These are phyloP conservation scores for Amanita phalloides DNA, from an alignment of 768 basidiomycete genomes.

Conservation along the genomic window DNA sequence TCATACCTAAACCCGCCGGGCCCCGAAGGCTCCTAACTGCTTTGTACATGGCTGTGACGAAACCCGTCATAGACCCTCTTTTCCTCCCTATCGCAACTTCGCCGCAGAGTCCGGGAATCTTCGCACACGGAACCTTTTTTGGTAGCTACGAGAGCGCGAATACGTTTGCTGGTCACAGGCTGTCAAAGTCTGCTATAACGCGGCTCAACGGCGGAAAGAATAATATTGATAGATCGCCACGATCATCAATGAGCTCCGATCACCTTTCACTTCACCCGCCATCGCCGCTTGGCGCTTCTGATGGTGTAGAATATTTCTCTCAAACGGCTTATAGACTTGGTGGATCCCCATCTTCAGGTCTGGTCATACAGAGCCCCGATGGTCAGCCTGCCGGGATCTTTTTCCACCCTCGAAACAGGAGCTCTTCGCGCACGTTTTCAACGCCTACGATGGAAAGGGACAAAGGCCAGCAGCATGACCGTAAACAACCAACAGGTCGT, in stretches of 20 bases:
- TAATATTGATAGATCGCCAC: constrained; percentile 53
- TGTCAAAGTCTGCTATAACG: neutral
- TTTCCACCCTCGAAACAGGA: constrained; percentile 69
- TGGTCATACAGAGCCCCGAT: constrained; percentile 87
- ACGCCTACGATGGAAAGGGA: constrained; percentile 37
- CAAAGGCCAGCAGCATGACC: constrained; percentile 23
- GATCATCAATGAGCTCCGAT: constrained; percentile 36
- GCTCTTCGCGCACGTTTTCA: constrained; percentile 19
- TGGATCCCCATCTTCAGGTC: constrained; percentile 69
- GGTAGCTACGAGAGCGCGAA: constrained; percentile 17
- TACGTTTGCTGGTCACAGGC: neutral
- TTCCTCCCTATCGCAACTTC: constrained; percentile 94
- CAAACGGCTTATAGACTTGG: constrained; percentile 61
- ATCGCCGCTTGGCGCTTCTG: constrained; percentile 62
- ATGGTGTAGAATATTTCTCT: constrained; percentile 72
- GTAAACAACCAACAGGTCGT: neutral
- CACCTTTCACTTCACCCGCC: constrained; percentile 36
- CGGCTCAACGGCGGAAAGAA: constrained; percentile 23
- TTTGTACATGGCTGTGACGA: constrained; percentile 80
- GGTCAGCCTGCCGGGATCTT: constrained; percentile 93
- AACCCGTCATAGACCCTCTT: constrained; percentile 82
- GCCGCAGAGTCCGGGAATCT: constrained; percentile 65
- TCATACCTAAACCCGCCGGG: constrained; percentile 95
- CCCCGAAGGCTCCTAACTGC: constrained; percentile 90
- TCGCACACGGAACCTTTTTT: constrained; percentile 30